These are phyloP conservation scores for Yarrowia deformans DNA, from an alignment of 805 yeast genomes.

Conservation along the genomic window DNA sequence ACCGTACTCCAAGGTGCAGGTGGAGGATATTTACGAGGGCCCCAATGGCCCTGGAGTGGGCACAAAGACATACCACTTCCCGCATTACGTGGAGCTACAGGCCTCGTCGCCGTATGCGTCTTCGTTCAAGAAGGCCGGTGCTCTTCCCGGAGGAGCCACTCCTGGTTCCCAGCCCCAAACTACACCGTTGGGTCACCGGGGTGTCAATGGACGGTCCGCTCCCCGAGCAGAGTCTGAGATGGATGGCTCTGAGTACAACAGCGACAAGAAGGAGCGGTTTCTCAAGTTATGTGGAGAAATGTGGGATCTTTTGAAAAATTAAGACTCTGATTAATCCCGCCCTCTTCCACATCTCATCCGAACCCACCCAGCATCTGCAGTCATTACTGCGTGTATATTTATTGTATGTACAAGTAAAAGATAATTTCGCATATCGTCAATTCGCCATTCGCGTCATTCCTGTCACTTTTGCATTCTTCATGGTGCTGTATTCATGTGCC, in stretches of 20 bases:
- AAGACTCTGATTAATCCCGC: background rate
- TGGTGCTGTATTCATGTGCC: background rate
- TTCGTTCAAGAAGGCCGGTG: slow-evolving; percentile 31
- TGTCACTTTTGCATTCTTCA: background rate
- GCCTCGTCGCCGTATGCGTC: slow-evolving; percentile 38
- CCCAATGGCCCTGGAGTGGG: slow-evolving; percentile 27
- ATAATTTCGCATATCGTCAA: slow-evolving; percentile 17
- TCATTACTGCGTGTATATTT: slow-evolving; percentile 37
- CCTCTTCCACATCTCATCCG: background rate
- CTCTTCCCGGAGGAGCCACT: background rate
- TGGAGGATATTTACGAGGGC: slow-evolving; percentile 36
- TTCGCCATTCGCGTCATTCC: background rate
- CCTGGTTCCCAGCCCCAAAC: slow-evolving; percentile 1
- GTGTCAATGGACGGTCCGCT: slow-evolving; percentile 7
- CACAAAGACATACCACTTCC: slow-evolving; percentile 32
- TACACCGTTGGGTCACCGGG: slow-evolving; percentile 1
- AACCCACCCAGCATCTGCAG: slow-evolving; percentile 16
- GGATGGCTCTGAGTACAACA: slow-evolving; percentile 2
- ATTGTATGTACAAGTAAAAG: slow-evolving; percentile 35
- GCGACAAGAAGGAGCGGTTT: slow-evolving; percentile 45
- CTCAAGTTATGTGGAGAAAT: slow-evolving; percentile 48
- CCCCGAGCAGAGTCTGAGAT: slow-evolving; percentile 11
- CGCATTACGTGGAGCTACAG: slow-evolving; percentile 37
- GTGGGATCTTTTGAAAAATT: slow-evolving; percentile 47
- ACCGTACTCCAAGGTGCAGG: slow-evolving; percentile 39